phyloP scores from a whole-genome alignment of 345 rosid genomes.

The Trapa incisa region DNA sequence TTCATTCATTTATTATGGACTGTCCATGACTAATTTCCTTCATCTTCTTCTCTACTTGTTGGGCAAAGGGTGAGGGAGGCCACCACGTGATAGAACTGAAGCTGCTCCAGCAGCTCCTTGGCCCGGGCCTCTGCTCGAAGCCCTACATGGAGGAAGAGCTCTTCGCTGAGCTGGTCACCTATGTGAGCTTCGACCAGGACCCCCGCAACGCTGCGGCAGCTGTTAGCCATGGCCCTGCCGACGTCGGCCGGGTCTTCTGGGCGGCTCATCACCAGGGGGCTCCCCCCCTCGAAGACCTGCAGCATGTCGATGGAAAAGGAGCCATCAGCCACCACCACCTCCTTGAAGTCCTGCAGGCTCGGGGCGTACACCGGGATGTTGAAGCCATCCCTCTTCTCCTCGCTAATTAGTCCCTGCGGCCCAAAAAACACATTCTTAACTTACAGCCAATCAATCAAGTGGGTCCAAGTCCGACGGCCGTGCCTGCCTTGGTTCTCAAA shows the following conservation, averaged over 20 bases:
- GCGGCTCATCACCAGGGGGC: constrained; percentile 70
- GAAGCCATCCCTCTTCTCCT: constrained; percentile 69
- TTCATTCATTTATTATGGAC: neutral
- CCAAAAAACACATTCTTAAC: neutral
- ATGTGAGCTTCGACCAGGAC: constrained; percentile 91
- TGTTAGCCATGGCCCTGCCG: constrained; percentile 61
- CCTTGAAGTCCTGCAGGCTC: constrained; percentile 71
- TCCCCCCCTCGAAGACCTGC: constrained; percentile 81
- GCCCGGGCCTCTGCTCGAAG: constrained; percentile 54
- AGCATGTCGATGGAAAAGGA: constrained; percentile 61
- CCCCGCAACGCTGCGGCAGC: constrained; percentile 73
- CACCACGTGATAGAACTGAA: constrained; percentile 77
- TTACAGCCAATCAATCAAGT: too few species aligned
- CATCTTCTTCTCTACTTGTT: neutral
- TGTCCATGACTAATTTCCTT: too few species aligned
- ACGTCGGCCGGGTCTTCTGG: constrained; percentile 60
- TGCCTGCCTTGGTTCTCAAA: too few species aligned
- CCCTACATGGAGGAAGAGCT: constrained; percentile 52
- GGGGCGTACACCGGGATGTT: constrained; percentile 93
- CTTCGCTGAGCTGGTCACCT: constrained; percentile 63
- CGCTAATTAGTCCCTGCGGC: constrained; percentile 48
- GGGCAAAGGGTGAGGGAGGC: constrained; percentile 61
- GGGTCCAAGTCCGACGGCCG: too few species aligned
- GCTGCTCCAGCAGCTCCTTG: constrained; percentile 58
- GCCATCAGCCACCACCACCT: constrained; percentile 71